Conservation (phyloP, 1,139 yeast genomes). For the Candida labiduridarum region DNA sequence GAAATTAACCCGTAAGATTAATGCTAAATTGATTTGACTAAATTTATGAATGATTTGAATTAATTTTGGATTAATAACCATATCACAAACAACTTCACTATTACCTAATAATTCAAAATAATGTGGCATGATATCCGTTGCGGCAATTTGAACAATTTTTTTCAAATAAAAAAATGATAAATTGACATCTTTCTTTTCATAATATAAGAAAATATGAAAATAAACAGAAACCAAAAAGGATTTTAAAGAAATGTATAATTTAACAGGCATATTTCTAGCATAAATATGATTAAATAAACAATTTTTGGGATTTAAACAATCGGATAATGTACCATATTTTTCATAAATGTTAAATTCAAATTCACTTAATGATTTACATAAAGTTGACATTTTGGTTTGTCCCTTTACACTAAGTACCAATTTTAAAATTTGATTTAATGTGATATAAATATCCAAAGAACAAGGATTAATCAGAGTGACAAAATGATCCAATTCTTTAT, state of each 20-base stretch:
- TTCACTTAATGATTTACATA: slow-evolving; percentile 23
- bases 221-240: slow-evolving; percentile 37
- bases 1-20: slow-evolving; percentile 33
- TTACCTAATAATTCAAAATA: slow-evolving; percentile 36
- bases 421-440: slow-evolving; percentile 18
- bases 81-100: slow-evolving; percentile 37
- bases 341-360: slow-evolving; percentile 22
- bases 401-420: slow-evolving; percentile 25
- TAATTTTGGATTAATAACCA: slow-evolving; percentile 44
- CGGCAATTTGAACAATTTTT: slow-evolving; percentile 33
- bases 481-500: slow-evolving; percentile 24
- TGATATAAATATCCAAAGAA: slow-evolving; percentile 7
- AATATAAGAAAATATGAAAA: slow-evolving; percentile 43
- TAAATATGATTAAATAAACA: slow-evolving; percentile 19
- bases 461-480: slow-evolving; percentile 20
- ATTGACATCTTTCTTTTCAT: slow-evolving; percentile 31
- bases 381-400: slow-evolving; percentile 23
- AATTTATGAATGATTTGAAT: slow-evolving; percentile 43
- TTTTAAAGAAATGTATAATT: slow-evolving; percentile 31
- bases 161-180: slow-evolving; percentile 39
- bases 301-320: slow-evolving; percentile 23
- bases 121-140: slow-evolving; percentile 42
- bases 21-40: slow-evolving; percentile 34
- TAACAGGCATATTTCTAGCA: slow-evolving; percentile 27
- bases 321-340: slow-evolving; percentile 23